Base-by-base conservation (phyloP, 1,284 basidiomycete genomes). In the Taiwanofungus camphoratus region DNA sequence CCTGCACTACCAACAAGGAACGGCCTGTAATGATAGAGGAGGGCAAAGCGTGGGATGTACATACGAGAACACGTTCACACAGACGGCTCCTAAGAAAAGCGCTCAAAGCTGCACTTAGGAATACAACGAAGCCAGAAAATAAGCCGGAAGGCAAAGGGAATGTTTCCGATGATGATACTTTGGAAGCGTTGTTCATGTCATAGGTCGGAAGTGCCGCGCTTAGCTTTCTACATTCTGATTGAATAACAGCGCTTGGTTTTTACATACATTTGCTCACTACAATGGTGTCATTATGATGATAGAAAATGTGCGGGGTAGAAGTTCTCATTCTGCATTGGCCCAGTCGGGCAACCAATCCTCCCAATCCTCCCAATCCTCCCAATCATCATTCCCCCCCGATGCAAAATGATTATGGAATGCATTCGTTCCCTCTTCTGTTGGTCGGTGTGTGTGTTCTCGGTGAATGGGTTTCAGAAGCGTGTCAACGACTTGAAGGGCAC, bases 11-110 rank as follows among this genome's bases (percentile, higher is more conserved):
- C 4, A 71, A 90, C 46, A 57, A 69, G 0, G 60, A 67, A 2
- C 66, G 73, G 20, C 92, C 93, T 0, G 71, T 89, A 42, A 83
- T 92, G 73, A 71, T 96, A 11, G 79, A 86, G 41, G 74, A 79
- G 58, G 78, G 77, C 3, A 61, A 65, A 11, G 75, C 83, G 48
- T 88, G 87, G 81, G 70, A 74, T 0, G 63, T 59, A 0, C 92
- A 95, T 62, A 55, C 70, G 27, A 67, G 65, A 31, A 82, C 79
- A 19, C 78, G 77, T 37, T 44, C 64, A 4, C 91, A 93, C 59
- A 70, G 71, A 50, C 57, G 60, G 29, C 49, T 51, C 12, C 46
- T 48, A 1, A 32, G 21, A 9, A 46, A 42, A 32, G 24, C 16
- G 36, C 20, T 6, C 13, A 13, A 36, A 20, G 23, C 13, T 13